phyloP scores from a whole-genome alignment of 2,329 filamentous ascomycete genomes.

The Trichoderma gracile region DNA sequence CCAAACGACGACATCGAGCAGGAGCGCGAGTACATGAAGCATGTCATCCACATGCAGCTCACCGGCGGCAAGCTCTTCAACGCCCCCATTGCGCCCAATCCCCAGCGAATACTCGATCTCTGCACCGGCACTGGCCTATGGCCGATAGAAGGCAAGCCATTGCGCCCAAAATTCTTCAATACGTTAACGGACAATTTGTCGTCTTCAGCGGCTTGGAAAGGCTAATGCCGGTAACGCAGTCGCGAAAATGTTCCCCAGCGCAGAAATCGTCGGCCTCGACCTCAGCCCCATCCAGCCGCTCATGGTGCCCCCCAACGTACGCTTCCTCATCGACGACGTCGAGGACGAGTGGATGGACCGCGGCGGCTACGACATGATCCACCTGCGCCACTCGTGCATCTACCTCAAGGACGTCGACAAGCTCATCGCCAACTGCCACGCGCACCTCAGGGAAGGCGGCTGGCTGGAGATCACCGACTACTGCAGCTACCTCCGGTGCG shows the following conservation, averaged over 20 bases:
- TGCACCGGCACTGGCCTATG: slow-evolving; percentile 42
- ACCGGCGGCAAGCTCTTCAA: slow-evolving; percentile 43
- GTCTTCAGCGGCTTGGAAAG: not conserved
- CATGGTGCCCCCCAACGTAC: slow-evolving; percentile 45
- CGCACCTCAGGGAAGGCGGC: slow-evolving; percentile 44
- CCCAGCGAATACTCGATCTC: slow-evolving; percentile 43
- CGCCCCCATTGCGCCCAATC: slow-evolving; percentile 42
- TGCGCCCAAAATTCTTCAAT: too few relatives aligned
- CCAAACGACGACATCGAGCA: slow-evolving; percentile 45
- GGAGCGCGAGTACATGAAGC: slow-evolving; percentile 43
- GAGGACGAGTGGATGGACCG: slow-evolving; percentile 38
- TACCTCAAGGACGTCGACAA: slow-evolving; percentile 28
- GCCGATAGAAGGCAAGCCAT: slow-evolving; percentile 43
- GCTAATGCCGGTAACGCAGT: slow-evolving; percentile 25
- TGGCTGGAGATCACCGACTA: slow-evolving; percentile 48
- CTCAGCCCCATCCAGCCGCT: slow-evolving; percentile 44
- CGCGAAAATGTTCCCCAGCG: slow-evolving; percentile 40
- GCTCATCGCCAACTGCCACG: slow-evolving; percentile 28
- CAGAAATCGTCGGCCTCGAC: slow-evolving; percentile 43
- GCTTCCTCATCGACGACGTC: slow-evolving; percentile 42
- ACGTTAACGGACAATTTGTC: too few relatives aligned
- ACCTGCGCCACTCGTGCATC: slow-evolving; percentile 34
- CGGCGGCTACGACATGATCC: slow-evolving; percentile 36
- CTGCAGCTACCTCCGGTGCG: slow-evolving; percentile 38
- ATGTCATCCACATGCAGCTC: slow-evolving; percentile 41